Conservation (phyloP, 768 basidiomycete genomes). For the Auricularia sp. region DNA sequence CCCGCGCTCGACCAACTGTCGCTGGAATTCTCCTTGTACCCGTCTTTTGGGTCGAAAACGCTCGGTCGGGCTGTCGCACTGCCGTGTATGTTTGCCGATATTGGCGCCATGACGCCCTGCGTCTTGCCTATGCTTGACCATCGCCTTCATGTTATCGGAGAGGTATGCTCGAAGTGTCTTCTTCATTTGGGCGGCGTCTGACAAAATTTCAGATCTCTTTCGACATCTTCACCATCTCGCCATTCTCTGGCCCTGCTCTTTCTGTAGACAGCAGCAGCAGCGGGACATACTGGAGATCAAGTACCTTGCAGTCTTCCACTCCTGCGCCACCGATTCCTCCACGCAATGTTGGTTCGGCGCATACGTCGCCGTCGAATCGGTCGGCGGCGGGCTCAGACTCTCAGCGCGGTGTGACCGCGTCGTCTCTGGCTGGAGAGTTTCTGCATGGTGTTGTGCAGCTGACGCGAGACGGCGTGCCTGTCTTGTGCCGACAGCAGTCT, state of each 20-base stretch:
- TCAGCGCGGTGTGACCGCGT: conserved; percentile 61
- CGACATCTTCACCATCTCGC: conserved; percentile 75
- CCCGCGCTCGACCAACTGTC: conserved; percentile 60
- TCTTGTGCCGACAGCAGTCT: conserved; percentile 66
- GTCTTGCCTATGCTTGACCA: conserved; percentile 80
- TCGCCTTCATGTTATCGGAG: conserved; percentile 87
- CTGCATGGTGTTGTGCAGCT: conserved; percentile 82
- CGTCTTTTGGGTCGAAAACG: conserved; percentile 94
- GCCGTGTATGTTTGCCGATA: conserved; percentile 56
- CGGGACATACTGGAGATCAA: conserved; percentile 98
- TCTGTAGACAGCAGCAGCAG: conserved; percentile 92
- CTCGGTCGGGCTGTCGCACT: conserved; percentile 88
- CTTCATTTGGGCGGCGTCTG: not conserved
- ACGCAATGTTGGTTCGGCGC: conserved; percentile 39
- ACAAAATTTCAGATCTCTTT: conserved; percentile 58
- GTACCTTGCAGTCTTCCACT: conserved; percentile 36
- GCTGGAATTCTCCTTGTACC: conserved; percentile 90
- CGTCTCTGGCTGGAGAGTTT: conserved; percentile 85
- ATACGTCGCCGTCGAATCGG: conserved; percentile 63
- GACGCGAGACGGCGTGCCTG: conserved; percentile 85
- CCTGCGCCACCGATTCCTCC: conserved; percentile 21
- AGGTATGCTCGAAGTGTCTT: conserved; percentile 38
- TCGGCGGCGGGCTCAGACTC: conserved; percentile 36
- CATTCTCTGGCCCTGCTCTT: conserved; percentile 85
- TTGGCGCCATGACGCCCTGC: conserved; percentile 31